Evolutionary conservation across 2,329 filamentous ascomycete genomes (phyloP), one percentile per base, ranked within the genome.

Genomic region (Tolypocladium pustulatum): DNA sequence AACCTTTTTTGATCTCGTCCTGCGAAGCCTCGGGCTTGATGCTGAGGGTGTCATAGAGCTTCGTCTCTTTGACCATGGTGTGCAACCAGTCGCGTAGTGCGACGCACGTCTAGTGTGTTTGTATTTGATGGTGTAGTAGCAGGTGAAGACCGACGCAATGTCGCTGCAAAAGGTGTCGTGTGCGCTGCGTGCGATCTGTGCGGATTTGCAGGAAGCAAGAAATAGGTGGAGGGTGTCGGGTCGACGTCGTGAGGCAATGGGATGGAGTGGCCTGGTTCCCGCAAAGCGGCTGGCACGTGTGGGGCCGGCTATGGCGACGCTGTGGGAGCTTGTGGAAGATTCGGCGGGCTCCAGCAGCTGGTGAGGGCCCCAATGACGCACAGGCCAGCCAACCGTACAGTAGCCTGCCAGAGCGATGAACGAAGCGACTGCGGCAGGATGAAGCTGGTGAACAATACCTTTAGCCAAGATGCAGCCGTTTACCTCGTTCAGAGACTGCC

Each of bases 1-100:
- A 96, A 60, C 86, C 94, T 73, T 97, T 99, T 74, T 97, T 97
- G 72, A 99, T 96, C 64, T 97, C 93, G 70, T 97, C 93, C 75
- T 95, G 90, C 30, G 85, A 82, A 30, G 92, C 91, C 61, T 86
- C 83, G 41, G 93, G 84, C 72, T 90, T 88, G 75, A 97, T 79
- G 71, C 81, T 80, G 68, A 99, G 81, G 63, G 85, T 82, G 74
- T 97, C 91, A 80, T 99, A 99, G 63, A 97, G 87, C 76, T 95
- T 96, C 57, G 89, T 94, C 79, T 97, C 93, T 68, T 90, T 89
- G 66, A 95, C 91, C 93, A 97, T 97, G 65, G 66, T 84, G 74
- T 66, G 62, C 55, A 56, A 22, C 54, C 37, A 55, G 49, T n/a
- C 30, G 49, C 49, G 49, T n/a, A 34, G 30, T 36, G 20, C 30